Evolutionary conservation across 768 basidiomycete species (phyloP).

Genomic region (Rhodotorula sphaerocarpa): DNA sequence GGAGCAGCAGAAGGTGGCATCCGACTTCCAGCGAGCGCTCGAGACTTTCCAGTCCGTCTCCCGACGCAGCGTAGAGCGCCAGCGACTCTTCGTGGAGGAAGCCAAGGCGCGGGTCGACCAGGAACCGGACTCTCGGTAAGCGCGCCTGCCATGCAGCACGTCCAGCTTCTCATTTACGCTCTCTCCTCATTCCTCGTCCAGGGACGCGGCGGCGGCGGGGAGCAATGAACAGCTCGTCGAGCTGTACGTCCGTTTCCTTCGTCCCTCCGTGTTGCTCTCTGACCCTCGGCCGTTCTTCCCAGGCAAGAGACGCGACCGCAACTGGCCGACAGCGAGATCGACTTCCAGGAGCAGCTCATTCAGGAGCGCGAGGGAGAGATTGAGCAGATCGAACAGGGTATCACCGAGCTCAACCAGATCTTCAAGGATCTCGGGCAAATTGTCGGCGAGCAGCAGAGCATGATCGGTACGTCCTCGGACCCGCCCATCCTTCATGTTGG

Average conservation of each 20-base stretch:
- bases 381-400: conserved; percentile 89
- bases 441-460: conserved; percentile 84
- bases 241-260: conserved; percentile 28
- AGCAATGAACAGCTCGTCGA: conserved; percentile 20
- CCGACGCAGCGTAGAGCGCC: conserved; percentile 77
- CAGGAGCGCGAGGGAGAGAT: conserved; percentile 91
- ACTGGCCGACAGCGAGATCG: conserved; percentile 54
- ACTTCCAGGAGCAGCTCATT: conserved; percentile 90
- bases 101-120: conserved; percentile 71
- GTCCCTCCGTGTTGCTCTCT: conserved; percentile 32
- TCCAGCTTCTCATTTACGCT: neutral
- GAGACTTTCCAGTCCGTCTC: conserved; percentile 87
- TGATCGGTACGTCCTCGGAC: conserved; percentile 63
- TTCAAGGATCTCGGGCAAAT: conserved; percentile 92
- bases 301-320: conserved; percentile 33
- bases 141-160: neutral
- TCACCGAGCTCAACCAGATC: conserved; percentile 90
- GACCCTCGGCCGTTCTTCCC: conserved; percentile 14
- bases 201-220: neutral
- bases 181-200: neutral
- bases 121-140: neutral
- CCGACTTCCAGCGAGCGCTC: conserved; percentile 82
- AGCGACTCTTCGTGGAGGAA: conserved; percentile 76
- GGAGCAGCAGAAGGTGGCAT: conserved; percentile 79
- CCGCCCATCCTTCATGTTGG: neutral